A percentile compares a stretch with the other conserved stretches of the same genome.
phyloP scores from a whole-genome alignment of 257 asterid genomes.

The Fraxinus anomala region DNA sequence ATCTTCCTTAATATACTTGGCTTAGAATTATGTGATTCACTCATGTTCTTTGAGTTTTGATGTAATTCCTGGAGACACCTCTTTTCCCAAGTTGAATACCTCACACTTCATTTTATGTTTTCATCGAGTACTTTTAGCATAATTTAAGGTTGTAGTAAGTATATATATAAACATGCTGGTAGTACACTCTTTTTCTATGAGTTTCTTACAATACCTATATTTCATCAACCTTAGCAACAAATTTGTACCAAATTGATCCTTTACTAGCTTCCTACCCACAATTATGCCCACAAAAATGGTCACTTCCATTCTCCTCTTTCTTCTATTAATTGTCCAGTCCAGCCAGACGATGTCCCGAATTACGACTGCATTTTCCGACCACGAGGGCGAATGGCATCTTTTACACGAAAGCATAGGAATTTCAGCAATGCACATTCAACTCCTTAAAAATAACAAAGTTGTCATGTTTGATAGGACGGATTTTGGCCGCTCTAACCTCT shows the following conservation, averaged over 20 bases:
- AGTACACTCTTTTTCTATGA: neutral
- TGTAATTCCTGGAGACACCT: constrained; percentile 18
- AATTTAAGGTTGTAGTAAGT: constrained; percentile 1
- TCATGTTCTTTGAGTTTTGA: constrained; percentile 35
- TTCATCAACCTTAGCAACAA: constrained; percentile 23
- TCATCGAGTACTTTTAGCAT: neutral
- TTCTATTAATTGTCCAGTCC: constrained; percentile 17
- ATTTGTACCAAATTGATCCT: constrained; percentile 14
- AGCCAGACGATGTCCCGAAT: constrained; percentile 16
- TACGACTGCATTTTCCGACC: constrained; percentile 9
- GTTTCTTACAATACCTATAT: neutral
- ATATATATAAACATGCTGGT: constrained; percentile 16
- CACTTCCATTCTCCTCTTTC: constrained; percentile 9
- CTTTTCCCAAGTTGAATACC: constrained; percentile 19
- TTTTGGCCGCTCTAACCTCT: constrained; percentile 63
- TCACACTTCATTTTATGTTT: constrained; percentile 16
- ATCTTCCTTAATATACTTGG: neutral
- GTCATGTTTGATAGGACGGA: constrained; percentile 72
- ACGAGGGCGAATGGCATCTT: constrained; percentile 43
- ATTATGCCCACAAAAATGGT: constrained; percentile 24
- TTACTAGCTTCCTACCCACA: constrained; percentile 17
- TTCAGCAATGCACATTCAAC: constrained; percentile 88
- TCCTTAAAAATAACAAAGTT: constrained; percentile 58
- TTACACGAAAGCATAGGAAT: constrained; percentile 59
- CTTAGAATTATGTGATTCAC: no score